phyloP scores from a whole-genome alignment of 768 basidiomycete species.

The Phlebiopsis flavidoalba region DNA sequence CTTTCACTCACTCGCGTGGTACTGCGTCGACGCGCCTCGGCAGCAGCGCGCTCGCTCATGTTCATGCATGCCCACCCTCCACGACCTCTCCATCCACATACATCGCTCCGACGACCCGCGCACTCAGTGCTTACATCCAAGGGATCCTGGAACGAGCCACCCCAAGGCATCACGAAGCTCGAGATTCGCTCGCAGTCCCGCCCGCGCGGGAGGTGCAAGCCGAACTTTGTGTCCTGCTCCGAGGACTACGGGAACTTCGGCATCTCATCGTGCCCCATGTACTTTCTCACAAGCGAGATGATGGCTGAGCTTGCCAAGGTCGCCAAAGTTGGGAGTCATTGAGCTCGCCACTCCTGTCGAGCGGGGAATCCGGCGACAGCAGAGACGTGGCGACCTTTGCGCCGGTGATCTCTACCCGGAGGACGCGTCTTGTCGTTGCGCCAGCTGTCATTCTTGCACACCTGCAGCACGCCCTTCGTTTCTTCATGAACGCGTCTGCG shows the following conservation, averaged over 20 bases:
- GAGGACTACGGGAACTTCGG: constrained; percentile 35
- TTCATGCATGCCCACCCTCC: constrained; percentile 55
- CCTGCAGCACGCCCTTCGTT: constrained; percentile 30
- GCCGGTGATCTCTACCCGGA: constrained; percentile 38
- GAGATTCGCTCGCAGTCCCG: constrained; percentile 36
- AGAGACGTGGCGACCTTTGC: constrained; percentile 38
- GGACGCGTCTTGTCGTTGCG: constrained; percentile 45
- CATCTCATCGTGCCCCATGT: constrained; percentile 46
- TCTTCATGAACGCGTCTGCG: constrained; percentile 33
- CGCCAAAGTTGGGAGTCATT: constrained; percentile 36
- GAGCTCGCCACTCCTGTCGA: constrained; percentile 42
- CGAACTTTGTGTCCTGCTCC: constrained; percentile 34
- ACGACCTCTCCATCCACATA: constrained; percentile 24
- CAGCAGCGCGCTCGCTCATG: constrained; percentile 33
- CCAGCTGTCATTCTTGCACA: constrained; percentile 43
- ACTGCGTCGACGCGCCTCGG: constrained; percentile 12
- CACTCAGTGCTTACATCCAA: constrained; percentile 23
- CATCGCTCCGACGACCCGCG: constrained; percentile 29
- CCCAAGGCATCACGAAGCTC: constrained; percentile 40
- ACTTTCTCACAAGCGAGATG: constrained; percentile 40
- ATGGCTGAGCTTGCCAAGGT: constrained; percentile 40
- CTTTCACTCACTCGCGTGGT: constrained; percentile 48
- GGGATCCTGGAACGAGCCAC: constrained; percentile 39
- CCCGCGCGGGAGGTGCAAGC: constrained; percentile 36
- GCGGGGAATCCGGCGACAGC: constrained; percentile 42